Evolutionary conservation across 495 filamentous ascomycete genomes (phyloP).

Genomic region (Cladorrhinum samala): DNA sequence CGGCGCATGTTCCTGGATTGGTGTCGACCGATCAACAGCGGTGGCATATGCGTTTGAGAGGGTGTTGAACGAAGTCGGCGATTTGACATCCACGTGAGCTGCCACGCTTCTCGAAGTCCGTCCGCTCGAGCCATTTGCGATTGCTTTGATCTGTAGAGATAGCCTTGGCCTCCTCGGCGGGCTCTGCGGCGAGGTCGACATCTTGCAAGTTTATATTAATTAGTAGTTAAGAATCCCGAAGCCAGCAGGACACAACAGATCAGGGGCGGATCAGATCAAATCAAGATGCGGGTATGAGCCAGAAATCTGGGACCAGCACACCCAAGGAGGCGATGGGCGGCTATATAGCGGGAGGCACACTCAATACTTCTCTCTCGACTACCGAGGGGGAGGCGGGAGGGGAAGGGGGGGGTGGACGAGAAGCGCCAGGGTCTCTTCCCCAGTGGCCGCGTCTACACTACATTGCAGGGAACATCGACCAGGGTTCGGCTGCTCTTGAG

Average conservation of each 20-base stretch:
- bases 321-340: slow-evolving; percentile 17
- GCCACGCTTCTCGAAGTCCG: slow-evolving; percentile 31
- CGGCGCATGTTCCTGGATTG: slow-evolving; percentile 36
- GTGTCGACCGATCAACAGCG: slow-evolving; percentile 58
- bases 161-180: slow-evolving; percentile 65
- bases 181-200: slow-evolving; percentile 34
- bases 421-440: not conserved
- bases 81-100: slow-evolving; percentile 51
- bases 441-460: slow-evolving; percentile 2
- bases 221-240: slow-evolving; percentile 10
- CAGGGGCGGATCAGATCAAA: slow-evolving; percentile 15
- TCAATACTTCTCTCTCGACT: slow-evolving; percentile 9
- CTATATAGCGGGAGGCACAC: slow-evolving; percentile 34
- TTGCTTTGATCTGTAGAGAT: slow-evolving; percentile 64
- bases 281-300: too few species aligned
- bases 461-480: not conserved
- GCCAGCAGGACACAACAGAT: slow-evolving; percentile 14
- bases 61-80: slow-evolving; percentile 76
- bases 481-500: not conserved
- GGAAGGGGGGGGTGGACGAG: not conserved
- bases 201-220: slow-evolving; percentile 12
- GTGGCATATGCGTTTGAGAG: slow-evolving; percentile 72
- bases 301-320: slow-evolving; percentile 11
- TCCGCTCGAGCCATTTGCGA: slow-evolving; percentile 23
- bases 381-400: not conserved